Conservation (phyloP, 2,329 filamentous ascomycete genomes). For the Uncinocarpus reesii region DNA sequence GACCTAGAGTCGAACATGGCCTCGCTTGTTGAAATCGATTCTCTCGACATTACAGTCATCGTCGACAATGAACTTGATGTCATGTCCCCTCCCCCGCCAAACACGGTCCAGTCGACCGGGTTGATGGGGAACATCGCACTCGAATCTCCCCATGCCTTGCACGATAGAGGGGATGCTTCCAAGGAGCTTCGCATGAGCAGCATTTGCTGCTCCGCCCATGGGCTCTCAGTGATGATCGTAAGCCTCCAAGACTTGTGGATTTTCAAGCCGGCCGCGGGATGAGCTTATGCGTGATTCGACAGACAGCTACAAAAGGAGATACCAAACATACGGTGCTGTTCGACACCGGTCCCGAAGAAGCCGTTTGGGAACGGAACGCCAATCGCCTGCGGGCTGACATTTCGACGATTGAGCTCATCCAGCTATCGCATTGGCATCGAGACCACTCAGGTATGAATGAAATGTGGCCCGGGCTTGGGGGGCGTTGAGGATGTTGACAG, state of each 20-base stretch:
- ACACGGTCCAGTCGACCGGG: conserved; percentile 36
- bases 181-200: conserved; percentile 42
- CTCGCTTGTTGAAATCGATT: conserved; percentile 36
- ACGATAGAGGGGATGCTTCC: conserved; percentile 34
- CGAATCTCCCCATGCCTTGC: conserved; percentile 26
- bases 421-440: conserved; percentile 47
- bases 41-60: conserved; percentile 42
- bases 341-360: conserved; percentile 45
- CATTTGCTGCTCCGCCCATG: conserved; percentile 47
- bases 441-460: conserved; percentile 42
- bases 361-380: conserved; percentile 43
- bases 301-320: conserved; percentile 41
- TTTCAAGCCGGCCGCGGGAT: neutral
- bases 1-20: neutral
- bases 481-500: neutral
- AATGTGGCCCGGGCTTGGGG: neutral
- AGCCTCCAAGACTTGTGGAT: conserved; percentile 10
- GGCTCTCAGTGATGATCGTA: conserved; percentile 44
- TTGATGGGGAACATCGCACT: conserved; percentile 37
- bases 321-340: conserved; percentile 43
- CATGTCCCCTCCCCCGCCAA: conserved; percentile 39
- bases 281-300: conserved; percentile 1
- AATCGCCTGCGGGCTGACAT: conserved; percentile 37
- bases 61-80: conserved; percentile 48
- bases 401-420: conserved; percentile 38